phyloP scores from a whole-genome alignment of 768 basidiomycete species.

The Clitopilus passeckerianus region DNA sequence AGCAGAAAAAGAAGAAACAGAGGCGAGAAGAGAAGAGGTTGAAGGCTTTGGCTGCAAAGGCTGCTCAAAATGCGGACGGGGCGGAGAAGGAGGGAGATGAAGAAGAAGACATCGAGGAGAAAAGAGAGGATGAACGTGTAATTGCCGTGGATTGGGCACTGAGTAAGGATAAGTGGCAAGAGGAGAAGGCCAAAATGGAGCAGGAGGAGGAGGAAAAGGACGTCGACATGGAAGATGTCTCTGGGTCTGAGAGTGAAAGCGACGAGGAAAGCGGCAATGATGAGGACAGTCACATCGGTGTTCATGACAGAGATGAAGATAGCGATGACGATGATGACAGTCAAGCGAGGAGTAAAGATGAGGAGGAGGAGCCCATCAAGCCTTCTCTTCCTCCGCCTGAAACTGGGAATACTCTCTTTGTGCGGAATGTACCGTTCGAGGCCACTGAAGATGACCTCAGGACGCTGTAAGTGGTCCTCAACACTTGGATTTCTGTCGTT shows the following conservation, averaged over 20 bases:
- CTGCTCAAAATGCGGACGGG: constrained; percentile 20
- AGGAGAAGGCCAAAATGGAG: constrained; percentile 57
- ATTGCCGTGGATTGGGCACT: constrained; percentile 97
- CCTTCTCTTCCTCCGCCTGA: constrained; percentile 79
- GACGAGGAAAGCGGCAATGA: constrained; percentile 23
- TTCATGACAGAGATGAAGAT: constrained; percentile 39
- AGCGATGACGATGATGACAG: constrained; percentile 31
- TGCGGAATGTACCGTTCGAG: constrained; percentile 89
- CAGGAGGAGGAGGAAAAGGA: constrained; percentile 32
- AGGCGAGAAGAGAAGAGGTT: constrained; percentile 49
- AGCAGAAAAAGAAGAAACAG: constrained; percentile 66
- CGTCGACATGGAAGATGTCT: constrained; percentile 29
- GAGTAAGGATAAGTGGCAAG: constrained; percentile 90
- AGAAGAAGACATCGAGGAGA: constrained; percentile 27
- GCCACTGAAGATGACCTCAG: constrained; percentile 93
- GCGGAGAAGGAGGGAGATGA: constrained; percentile 30
- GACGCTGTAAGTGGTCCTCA: constrained; percentile 51
- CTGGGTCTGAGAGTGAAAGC: constrained; percentile 18
- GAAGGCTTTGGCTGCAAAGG: constrained; percentile 16
- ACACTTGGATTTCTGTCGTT: background rate
- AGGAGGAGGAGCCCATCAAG: constrained; percentile 44
- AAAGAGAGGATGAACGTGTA: constrained; percentile 44
- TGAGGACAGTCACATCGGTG: constrained; percentile 36
- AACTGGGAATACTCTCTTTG: constrained; percentile 86
- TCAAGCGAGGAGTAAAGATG: constrained; percentile 24